Evolutionary conservation across 2,329 filamentous ascomycete genomes (phyloP).

Genomic region (Colletotrichum coccodes): DNA sequence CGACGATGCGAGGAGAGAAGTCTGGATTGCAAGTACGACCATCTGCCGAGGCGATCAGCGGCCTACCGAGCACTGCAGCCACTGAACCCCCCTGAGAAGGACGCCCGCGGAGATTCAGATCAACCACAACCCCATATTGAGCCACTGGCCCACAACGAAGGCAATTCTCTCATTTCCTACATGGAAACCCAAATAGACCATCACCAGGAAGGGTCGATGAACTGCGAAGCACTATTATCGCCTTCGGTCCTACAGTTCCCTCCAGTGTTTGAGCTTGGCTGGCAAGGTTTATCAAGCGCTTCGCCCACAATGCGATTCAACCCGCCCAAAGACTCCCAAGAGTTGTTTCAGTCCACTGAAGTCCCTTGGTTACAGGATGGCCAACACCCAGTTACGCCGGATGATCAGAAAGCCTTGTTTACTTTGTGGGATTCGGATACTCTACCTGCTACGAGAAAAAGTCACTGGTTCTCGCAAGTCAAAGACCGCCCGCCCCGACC

Average conservation of each 20-base stretch:
- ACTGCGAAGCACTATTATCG: background rate
- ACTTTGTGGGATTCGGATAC: background rate
- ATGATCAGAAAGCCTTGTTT: background rate
- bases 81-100: background rate
- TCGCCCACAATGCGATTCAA: background rate
- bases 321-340: background rate
- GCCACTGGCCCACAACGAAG: background rate
- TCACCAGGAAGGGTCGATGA: background rate
- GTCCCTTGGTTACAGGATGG: background rate
- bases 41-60: background rate
- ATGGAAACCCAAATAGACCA: background rate
- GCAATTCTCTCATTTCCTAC: too few species aligned
- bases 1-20: conserved; percentile 35
- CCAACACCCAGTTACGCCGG: background rate
- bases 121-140: background rate
- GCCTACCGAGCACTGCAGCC: background rate
- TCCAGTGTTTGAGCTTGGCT: background rate
- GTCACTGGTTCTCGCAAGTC: background rate
- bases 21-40: conserved; percentile 35
- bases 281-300: background rate
- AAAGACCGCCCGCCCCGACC: background rate
- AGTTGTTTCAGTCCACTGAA: background rate
- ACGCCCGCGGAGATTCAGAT: background rate
- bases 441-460: background rate
- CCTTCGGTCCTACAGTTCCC: background rate